Conservation (phyloP, 192 early-diverging fungal genomes). For the Coemansia sp. region DNA sequence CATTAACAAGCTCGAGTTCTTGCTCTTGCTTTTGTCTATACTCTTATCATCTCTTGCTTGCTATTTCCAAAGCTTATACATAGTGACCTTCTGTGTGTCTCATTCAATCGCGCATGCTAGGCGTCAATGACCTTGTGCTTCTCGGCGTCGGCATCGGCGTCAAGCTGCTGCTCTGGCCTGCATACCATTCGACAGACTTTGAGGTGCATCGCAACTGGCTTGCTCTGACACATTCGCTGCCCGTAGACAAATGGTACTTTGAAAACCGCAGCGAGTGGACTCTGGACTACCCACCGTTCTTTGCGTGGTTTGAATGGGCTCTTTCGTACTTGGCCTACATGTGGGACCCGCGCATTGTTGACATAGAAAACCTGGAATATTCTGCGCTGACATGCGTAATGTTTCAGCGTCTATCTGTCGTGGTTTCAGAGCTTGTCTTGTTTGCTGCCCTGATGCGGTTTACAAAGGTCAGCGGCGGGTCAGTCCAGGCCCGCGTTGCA, state of each 20-base stretch:
- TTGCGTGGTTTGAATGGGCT: slow-evolving; percentile 91
- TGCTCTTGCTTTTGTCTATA: background rate
- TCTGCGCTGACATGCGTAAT: slow-evolving; percentile 64
- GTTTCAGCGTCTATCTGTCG: slow-evolving; percentile 84
- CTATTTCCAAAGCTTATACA: too few relatives aligned
- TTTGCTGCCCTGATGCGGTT: slow-evolving; percentile 67
- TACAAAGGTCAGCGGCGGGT: slow-evolving; percentile 17
- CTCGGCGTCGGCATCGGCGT: slow-evolving; percentile 35
- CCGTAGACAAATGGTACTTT: slow-evolving; percentile 82
- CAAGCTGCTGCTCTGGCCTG: slow-evolving; percentile 70
- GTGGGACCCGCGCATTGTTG: slow-evolving; percentile 77
- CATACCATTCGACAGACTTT: slow-evolving; percentile 95
- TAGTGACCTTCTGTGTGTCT: background rate
- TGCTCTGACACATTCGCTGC: slow-evolving; percentile 83
- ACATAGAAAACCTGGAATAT: slow-evolving; percentile 68
- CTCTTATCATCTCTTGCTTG: background rate
- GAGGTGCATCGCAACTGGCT: slow-evolving; percentile 99
- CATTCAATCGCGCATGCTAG: slow-evolving; percentile 15
- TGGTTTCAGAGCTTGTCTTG: slow-evolving; percentile 77
- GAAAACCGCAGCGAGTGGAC: slow-evolving; percentile 90
- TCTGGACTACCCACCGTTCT: slow-evolving; percentile 96
- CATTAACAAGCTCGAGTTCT: background rate
- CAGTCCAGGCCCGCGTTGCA: slow-evolving; percentile 46
- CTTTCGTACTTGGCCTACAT: slow-evolving; percentile 58
- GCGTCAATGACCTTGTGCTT: slow-evolving; percentile 25